These are phyloP conservation scores for Sugiyamaella chiloensis DNA, from an alignment of 805 yeast genomes.

Conservation along the genomic window DNA sequence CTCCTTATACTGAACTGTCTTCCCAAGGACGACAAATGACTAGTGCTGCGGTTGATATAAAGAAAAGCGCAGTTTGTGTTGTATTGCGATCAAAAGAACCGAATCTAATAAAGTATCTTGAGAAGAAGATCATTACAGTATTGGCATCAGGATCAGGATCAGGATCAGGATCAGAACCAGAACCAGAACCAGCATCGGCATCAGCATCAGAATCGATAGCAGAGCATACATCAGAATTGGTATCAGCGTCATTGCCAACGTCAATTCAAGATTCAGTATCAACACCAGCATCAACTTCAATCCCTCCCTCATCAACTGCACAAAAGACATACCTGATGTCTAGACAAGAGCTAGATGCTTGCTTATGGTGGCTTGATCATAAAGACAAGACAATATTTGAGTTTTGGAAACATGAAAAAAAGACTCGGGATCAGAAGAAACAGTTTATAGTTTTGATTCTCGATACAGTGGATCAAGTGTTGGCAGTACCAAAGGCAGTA, in stretches of 20 bases:
- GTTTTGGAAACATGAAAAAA: neutral
- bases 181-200: no score
- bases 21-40: neutral
- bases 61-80: neutral
- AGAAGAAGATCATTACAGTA: neutral
- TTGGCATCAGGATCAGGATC: neutral
- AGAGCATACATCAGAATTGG: no score
- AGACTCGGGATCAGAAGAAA: neutral
- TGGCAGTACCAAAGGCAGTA: neutral
- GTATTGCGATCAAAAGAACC: neutral
- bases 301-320: no score
- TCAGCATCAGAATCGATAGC: no score
- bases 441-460: neutral
- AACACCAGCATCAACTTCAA: no score
- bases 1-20: slow-evolving; percentile 1
- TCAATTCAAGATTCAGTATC: no score
- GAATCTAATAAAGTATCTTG: neutral
- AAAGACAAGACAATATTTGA: neutral
- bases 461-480: neutral
- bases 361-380: slow-evolving; percentile 2
- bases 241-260: neutral
- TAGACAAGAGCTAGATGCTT: neutral
- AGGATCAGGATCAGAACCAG: neutral
- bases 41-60: neutral
- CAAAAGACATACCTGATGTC: neutral